A percentile compares a stretch with the other conserved stretches of the same genome.
These are phyloP conservation scores for Tricholoma saponaceum DNA, from an alignment of 768 basidiomycete species.

Conservation along the genomic window DNA sequence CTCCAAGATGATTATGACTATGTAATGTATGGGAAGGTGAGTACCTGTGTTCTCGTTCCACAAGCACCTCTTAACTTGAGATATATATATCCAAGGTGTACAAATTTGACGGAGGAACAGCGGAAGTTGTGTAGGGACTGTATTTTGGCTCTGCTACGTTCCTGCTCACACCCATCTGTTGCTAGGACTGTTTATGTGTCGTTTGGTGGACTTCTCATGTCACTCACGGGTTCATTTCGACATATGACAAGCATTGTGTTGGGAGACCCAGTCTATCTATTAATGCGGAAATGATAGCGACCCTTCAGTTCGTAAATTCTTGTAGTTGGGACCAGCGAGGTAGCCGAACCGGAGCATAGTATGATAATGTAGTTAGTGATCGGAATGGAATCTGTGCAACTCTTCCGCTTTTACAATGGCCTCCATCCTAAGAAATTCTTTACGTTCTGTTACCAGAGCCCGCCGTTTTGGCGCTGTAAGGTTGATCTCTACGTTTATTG, in stretches of 20 bases:
- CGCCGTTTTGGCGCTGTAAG: conserved; percentile 2
- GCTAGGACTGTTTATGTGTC: conserved; percentile 91
- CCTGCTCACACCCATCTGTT: conserved; percentile 2
- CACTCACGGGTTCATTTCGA: conserved; percentile 86
- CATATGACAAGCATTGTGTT: conserved; percentile 91
- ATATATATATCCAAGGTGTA: conserved; percentile 92
- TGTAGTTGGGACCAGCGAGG: not conserved
- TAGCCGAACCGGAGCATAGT: no score
- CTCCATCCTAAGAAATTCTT: conserved; percentile 11
- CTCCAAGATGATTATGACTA: conserved; percentile 97
- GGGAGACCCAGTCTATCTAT: conserved; percentile 87
- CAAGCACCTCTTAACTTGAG: not conserved
- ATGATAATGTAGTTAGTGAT: no score
- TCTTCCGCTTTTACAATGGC: not conserved
- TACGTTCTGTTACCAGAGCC: conserved; percentile 8
- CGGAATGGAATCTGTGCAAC: no score
- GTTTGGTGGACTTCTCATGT: conserved; percentile 94
- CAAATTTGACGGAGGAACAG: conserved; percentile 86
- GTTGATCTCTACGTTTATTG: conserved; percentile 1
- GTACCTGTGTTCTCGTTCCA: conserved; percentile 9
- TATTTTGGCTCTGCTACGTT: not conserved
- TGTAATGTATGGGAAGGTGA: conserved; percentile 98
- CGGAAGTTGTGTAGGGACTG: conserved; percentile 75
- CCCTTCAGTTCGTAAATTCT: no score
- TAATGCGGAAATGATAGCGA: conserved; percentile 79